Evolutionary conservation across 352 stramenopile genomes (phyloP).

Genomic region (Blastocystis sp.): DNA sequence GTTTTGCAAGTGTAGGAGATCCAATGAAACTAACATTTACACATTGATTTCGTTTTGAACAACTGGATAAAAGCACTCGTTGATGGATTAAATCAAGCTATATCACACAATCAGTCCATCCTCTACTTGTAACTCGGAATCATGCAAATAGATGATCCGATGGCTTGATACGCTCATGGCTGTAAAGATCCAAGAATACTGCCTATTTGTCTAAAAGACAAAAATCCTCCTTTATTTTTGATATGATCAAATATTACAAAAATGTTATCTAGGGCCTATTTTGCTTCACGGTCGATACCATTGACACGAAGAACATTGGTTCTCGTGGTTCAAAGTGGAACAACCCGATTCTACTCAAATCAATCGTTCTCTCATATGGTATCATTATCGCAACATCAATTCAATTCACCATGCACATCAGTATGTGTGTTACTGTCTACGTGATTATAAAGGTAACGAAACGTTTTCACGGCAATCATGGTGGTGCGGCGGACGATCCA

Average conservation of each 20-base stretch:
- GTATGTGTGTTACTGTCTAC: not conserved
- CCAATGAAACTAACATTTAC: not conserved
- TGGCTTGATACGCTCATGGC: not conserved
- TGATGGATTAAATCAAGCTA: not conserved
- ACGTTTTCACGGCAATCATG: conserved; percentile 62
- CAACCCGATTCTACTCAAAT: too few species aligned
- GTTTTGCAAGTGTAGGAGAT: not conserved
- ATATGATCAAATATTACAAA: not conserved
- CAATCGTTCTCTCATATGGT: too few species aligned
- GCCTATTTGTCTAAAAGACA: not conserved
- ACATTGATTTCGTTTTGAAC: not conserved
- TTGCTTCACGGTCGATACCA: too few species aligned
- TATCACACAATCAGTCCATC: not conserved
- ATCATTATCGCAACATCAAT: too few species aligned
- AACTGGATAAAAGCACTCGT: not conserved
- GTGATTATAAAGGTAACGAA: not conserved
- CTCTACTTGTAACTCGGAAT: not conserved
- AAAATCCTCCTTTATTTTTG: not conserved
- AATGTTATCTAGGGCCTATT: too few species aligned
- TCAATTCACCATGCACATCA: too few species aligned
- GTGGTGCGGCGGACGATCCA: conserved; percentile 24
- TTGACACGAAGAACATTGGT: too few species aligned
- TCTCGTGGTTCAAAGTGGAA: too few species aligned
- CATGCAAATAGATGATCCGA: not conserved
- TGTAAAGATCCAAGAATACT: not conserved